Percentiles rank a stretch among this genome's conserved stretches.
Evolutionary conservation across 2,329 filamentous ascomycete genomes (phyloP).

Genomic region (Clonostachys sp.): DNA sequence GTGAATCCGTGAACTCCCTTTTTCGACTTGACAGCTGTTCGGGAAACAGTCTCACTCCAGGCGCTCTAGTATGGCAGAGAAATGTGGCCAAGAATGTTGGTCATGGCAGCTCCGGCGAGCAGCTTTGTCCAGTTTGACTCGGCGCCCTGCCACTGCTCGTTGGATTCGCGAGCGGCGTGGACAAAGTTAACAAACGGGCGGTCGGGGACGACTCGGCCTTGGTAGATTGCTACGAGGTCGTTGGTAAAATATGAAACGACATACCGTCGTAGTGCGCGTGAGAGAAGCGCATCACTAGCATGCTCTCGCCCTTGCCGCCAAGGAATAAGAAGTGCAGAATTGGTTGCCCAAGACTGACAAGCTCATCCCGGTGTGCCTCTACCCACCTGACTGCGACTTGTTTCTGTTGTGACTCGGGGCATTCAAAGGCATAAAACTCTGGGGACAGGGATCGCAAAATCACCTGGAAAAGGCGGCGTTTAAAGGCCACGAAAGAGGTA

Average conservation of each 20-base stretch:
- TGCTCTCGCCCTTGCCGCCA: not conserved
- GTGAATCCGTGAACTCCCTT: conserved; percentile 1
- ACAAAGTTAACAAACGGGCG: not conserved
- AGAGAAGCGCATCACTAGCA: conserved; percentile 7
- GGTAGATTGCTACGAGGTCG: not conserved
- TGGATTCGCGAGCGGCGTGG: not conserved
- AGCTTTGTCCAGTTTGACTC: conserved; percentile 33
- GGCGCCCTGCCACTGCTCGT: not conserved
- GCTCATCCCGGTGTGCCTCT: not conserved
- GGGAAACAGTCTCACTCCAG: not conserved
- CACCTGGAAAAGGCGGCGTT: conserved; percentile 7
- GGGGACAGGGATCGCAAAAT: conserved; percentile 3
- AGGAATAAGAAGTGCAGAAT: not conserved
- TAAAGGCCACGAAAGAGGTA: conserved; percentile 6
- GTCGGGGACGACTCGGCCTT: not conserved
- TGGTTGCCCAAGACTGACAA: not conserved
- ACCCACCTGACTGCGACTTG: not conserved
- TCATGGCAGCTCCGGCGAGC: conserved; percentile 20
- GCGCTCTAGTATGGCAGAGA: not conserved
- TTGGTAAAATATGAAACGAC: conserved; percentile 7
- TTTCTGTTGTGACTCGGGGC: conserved; percentile 4
- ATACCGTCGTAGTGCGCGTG: conserved; percentile 14
- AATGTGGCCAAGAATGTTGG: not conserved
- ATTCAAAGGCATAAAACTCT: not conserved
- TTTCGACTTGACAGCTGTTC: not conserved